Base-by-base conservation (phyloP, 1,139 yeast genomes). In the Candida anutae region DNA sequence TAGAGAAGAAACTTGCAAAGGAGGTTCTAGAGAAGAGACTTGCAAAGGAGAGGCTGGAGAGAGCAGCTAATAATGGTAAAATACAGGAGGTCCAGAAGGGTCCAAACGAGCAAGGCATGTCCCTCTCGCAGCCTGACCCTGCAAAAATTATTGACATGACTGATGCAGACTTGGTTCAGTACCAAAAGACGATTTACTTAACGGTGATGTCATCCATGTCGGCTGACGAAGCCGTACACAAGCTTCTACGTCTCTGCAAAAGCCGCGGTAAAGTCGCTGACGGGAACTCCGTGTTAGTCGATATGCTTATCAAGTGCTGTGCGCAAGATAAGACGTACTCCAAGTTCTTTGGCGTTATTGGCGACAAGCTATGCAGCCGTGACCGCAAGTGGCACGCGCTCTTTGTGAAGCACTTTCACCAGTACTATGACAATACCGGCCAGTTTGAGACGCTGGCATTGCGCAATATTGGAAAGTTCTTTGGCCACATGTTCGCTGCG, bases 121-220 rank as follows among this genome's bases (percentile, higher is more conserved):
- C 6, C 19, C 19, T 17, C 19, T n/a, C n/a, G n/a, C n/a, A n/a
- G n/a, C n/a, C n/a, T n/a, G n/a, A n/a, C n/a, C n/a, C 9, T 17
- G 20, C 9, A 17, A 17, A n/a, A n/a, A 62, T 78, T 28, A 60
- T 65, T 22, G 96, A 88, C 49, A 60, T 81, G 66, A 80, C 95
- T 0, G 80, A 79, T 30, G 55, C 76, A 1, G 77, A 75, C 22
- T 52, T 77, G 21, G 59, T 75, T 3, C 73, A 74, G 28, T 72
- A 74, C 38, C 82, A 85, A 38, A 82, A 85, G 44, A 70, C 72
- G 1, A 81, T 88, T 2, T 88, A 88, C 43, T 59, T 87, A 26
- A 79, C 93, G 0, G 62, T 90, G 17, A 87, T 84, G 82, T 84
- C 96, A n/a, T 78, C 95, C 31, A 73, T 88, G 76, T 79, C 94